These are phyloP conservation scores for Penicillium pancosmium DNA, from an alignment of 495 filamentous ascomycete species.

Conservation along the genomic window DNA sequence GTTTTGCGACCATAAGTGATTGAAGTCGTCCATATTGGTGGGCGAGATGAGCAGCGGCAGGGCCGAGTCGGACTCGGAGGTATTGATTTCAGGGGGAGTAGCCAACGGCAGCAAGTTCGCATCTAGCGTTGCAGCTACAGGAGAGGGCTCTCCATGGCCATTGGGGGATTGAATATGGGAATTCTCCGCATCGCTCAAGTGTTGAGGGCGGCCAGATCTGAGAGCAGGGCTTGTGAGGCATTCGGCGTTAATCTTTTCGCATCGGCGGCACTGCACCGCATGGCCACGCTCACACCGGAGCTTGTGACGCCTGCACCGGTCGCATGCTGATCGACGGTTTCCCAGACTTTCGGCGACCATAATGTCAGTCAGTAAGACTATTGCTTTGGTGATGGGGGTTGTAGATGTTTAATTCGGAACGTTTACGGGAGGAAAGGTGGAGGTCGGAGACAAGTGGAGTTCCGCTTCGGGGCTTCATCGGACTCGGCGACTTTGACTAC, in stretches of 20 bases:
- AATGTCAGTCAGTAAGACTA: not conserved
- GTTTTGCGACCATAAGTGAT: not conserved
- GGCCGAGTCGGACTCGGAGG: not conserved
- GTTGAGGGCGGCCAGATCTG: constrained; percentile 1
- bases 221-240: constrained; percentile 8
- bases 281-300: constrained; percentile 8
- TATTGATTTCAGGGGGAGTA: not conserved
- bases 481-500: not conserved
- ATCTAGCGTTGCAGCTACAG: not conserved
- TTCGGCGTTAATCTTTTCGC: constrained; percentile 6
- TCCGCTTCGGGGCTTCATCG: not conserved
- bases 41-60: not conserved
- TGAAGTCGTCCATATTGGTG: not conserved
- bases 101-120: not conserved
- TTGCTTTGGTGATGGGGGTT: not conserved
- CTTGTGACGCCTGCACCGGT: constrained; percentile 10
- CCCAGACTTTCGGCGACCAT: constrained; percentile 1
- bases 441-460: constrained; percentile 3
- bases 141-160: not conserved
- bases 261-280: constrained; percentile 4
- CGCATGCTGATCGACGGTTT: constrained; percentile 8
- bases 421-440: not conserved
- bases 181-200: not conserved
- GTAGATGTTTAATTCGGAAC: not conserved
- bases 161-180: not conserved